These are phyloP conservation scores for Zostera marina DNA, from an alignment of 116 monocot genomes.

Conservation along the genomic window DNA sequence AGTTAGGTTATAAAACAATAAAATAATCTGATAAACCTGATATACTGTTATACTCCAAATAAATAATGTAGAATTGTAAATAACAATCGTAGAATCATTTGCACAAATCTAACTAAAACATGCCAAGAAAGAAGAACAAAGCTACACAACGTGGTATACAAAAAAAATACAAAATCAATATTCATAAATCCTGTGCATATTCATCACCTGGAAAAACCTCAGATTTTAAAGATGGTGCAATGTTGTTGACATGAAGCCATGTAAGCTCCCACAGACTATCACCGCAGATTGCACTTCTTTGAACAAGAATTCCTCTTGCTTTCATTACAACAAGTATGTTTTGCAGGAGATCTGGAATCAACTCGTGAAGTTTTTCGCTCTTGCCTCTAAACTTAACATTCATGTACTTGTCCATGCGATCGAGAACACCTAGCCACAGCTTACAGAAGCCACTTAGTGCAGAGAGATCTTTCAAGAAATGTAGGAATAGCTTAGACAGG, in stretches of 20 bases:
- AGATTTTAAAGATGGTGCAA: conserved; percentile 37
- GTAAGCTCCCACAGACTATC: conserved; percentile 82
- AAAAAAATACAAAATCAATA: too few relatives aligned
- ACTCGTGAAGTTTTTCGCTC: conserved; percentile 65
- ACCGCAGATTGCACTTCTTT: conserved; percentile 50
- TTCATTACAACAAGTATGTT: conserved; percentile 76
- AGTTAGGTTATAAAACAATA: too few relatives aligned
- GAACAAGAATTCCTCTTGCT: conserved; percentile 45
- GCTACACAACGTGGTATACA: too few relatives aligned
- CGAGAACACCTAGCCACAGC: conserved; percentile 66
- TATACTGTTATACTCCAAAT: too few relatives aligned
- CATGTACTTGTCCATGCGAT: conserved; percentile 77
- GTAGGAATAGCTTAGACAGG: conserved; percentile 56
- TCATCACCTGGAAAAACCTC: conserved; percentile 55
- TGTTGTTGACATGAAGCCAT: conserved; percentile 78
- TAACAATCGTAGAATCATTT: too few relatives aligned
- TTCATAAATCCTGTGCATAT: not conserved
- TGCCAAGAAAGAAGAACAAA: too few relatives aligned
- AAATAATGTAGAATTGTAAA: too few relatives aligned
- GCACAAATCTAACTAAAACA: too few relatives aligned
- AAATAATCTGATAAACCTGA: too few relatives aligned
- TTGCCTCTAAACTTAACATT: conserved; percentile 73
- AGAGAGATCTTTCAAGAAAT: conserved; percentile 37
- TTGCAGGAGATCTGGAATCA: conserved; percentile 70
- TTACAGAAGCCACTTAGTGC: conserved; percentile 57